Evolutionary conservation across 2,329 filamentous ascomycete species (phyloP).

Genomic region (Aspergillus niger): DNA sequence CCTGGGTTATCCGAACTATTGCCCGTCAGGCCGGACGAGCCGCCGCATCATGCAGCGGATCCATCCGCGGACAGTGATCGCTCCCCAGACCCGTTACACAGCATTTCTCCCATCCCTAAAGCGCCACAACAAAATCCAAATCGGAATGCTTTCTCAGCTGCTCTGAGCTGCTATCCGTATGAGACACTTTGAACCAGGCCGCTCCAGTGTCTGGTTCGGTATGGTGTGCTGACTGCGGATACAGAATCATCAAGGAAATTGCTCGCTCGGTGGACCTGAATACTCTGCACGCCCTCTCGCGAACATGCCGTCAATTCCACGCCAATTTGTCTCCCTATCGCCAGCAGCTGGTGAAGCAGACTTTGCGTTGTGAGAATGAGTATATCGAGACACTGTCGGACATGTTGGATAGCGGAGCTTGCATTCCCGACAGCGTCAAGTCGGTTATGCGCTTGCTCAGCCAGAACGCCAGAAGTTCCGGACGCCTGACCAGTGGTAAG

Average conservation of each 20-base stretch:
- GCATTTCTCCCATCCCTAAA: not conserved
- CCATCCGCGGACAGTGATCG: constrained; percentile 14
- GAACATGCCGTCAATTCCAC: constrained; percentile 78
- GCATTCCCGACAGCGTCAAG: constrained; percentile 34
- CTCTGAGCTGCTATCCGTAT: constrained; percentile 54
- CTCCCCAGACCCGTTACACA: constrained; percentile 8
- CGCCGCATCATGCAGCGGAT: constrained; percentile 16
- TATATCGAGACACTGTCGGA: constrained; percentile 43
- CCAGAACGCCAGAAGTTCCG: constrained; percentile 31
- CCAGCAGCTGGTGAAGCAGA: constrained; percentile 69
- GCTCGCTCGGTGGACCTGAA: constrained; percentile 81
- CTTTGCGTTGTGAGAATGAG: constrained; percentile 79
- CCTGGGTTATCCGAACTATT: constrained; percentile 25
- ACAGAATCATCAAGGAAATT: constrained; percentile 74
- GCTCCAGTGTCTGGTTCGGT: constrained; percentile 14
- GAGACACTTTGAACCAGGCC: constrained; percentile 23
- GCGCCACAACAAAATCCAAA: constrained; percentile 24
- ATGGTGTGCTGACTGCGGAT: constrained; percentile 21
- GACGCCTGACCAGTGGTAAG: constrained; percentile 62
- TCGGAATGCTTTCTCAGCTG: constrained; percentile 43
- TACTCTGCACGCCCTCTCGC: constrained; percentile 78
- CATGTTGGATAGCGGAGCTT: constrained; percentile 46
- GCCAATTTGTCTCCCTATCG: constrained; percentile 77
- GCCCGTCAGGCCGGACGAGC: constrained; percentile 12
- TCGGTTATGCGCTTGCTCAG: constrained; percentile 34